Conservation (phyloP, 176 grass and related monocot genomes). For the maize (Zea mays) region DNA sequence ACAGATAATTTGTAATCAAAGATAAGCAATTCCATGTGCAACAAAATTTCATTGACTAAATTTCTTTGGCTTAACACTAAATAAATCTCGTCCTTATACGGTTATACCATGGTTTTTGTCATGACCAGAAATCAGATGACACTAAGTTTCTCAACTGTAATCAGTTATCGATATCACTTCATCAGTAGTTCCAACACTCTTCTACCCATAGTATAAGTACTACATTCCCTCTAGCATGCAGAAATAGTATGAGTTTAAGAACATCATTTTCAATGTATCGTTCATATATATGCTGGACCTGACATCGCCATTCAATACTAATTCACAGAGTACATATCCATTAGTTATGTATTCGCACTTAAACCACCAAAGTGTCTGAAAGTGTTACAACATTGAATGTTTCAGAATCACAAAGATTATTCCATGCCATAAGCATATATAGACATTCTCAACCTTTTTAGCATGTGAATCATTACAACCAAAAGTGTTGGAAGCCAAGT, state of each 20-base stretch:
- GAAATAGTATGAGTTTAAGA: slow-evolving; percentile 8
- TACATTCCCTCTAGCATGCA: neutral
- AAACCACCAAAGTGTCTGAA: slow-evolving; percentile 12
- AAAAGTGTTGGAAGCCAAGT: neutral
- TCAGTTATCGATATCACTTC: neutral
- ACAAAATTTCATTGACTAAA: slow-evolving; percentile 11
- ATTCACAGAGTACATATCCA: slow-evolving; percentile 22
- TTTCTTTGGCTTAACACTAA: neutral
- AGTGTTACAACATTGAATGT: neutral
- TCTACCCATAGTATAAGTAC: slow-evolving; percentile 12
- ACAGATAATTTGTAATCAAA: slow-evolving; percentile 17
- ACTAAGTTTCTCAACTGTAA: slow-evolving; percentile 6
- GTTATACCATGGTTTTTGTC: neutral
- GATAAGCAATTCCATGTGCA: slow-evolving; percentile 29
- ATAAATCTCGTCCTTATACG: neutral
- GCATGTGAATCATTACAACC: neutral
- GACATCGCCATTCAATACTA: slow-evolving; percentile 11
- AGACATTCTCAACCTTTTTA: neutral
- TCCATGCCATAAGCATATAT: neutral
- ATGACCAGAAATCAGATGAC: slow-evolving; percentile 11
- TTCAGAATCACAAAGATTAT: slow-evolving; percentile 12
- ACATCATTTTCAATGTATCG: neutral
- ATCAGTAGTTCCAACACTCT: neutral
- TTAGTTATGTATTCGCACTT: neutral
- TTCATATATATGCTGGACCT: slow-evolving; percentile 22